Base-by-base conservation (phyloP, 1,284 basidiomycete genomes). In the Boletus calvinii region DNA sequence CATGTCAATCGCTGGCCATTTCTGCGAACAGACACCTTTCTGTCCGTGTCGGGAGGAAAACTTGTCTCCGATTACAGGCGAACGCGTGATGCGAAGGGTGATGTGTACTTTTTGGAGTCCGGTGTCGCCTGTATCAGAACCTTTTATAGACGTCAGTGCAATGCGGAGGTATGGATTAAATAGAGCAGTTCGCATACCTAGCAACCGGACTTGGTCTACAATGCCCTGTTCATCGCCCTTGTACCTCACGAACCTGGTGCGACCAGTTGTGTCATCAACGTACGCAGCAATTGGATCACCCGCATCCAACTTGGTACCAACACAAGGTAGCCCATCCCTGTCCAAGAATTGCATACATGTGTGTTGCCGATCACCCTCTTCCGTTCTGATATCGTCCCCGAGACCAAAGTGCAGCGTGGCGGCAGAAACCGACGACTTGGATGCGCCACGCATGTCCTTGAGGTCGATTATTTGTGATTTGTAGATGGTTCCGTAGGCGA, bases 21-120 rank as follows among this genome's bases (percentile, higher is more conserved):
- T 98, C 68, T 99, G 97, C 50, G 96, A 98, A 71, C 95, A 98
- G 39, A 99, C 95, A 80, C 97, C 97, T 74, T 99, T 99, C 73
- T 99, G 97, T 39, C 97, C 97, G 71, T 99, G 97, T 46, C 97
- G 85, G 1, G 96, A 98, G 0, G 95, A 98, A 72, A 99, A 99
- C 76, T 99, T 99, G 79, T 99, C 97, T 42, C 97, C 97, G 50
- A 99, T 99, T 54, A 98, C 94, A 37, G 97, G 97, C 8, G 94
- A 84, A 64, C 97, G 92, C 20, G 94, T 90, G 62, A 99, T 92
- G 32, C 97, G 85, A 40, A 99, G 78, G 38, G 93, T 97, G 71
- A 99, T 79, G 63, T 99, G 94, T 44, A 99, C 78, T 73, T 96
- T 98, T 68, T 96, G 93, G 24, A 94, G 80, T 70, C 95, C 92